These are phyloP conservation scores for Lunularia cruciata DNA, from an alignment of 225 moss, liverwort and hornwort genomes.

Conservation along the genomic window DNA sequence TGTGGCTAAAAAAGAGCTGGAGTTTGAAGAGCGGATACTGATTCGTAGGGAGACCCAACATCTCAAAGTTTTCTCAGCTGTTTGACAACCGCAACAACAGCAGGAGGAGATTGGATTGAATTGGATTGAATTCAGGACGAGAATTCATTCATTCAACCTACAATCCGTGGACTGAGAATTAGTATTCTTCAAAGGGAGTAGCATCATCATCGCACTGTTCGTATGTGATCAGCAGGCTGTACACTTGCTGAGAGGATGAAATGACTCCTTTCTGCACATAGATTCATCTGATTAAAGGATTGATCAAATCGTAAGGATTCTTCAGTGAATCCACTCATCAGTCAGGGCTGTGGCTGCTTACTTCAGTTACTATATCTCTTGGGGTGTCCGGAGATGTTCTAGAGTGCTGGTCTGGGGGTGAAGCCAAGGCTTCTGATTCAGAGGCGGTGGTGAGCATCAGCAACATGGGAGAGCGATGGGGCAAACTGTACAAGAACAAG, in stretches of 20 bases:
- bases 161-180: not conserved
- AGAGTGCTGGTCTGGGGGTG: too few relatives aligned
- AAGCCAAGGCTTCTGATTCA: not conserved
- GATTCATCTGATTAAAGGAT: too few relatives aligned
- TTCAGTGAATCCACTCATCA: not conserved
- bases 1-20: slow-evolving; percentile 14
- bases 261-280: slow-evolving; percentile 11
- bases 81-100: not conserved
- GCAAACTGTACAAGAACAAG: slow-evolving; percentile 36
- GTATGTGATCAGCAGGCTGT: not conserved
- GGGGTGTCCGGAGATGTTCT: not conserved
- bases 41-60: too few relatives aligned
- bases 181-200: not conserved
- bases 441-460: not conserved
- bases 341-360: too few relatives aligned
- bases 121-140: not conserved
- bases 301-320: too few relatives aligned
- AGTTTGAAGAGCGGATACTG: slow-evolving; percentile 20
- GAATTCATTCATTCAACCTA: not conserved
- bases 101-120: not conserved
- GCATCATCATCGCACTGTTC: not conserved
- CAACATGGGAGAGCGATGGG: slow-evolving; percentile 19
- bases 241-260: not conserved
- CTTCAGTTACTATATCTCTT: too few relatives aligned
- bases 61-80: not conserved